Evolutionary conservation across 2,329 filamentous ascomycete genomes (phyloP).

Genomic region (Mariannaea sp.): DNA sequence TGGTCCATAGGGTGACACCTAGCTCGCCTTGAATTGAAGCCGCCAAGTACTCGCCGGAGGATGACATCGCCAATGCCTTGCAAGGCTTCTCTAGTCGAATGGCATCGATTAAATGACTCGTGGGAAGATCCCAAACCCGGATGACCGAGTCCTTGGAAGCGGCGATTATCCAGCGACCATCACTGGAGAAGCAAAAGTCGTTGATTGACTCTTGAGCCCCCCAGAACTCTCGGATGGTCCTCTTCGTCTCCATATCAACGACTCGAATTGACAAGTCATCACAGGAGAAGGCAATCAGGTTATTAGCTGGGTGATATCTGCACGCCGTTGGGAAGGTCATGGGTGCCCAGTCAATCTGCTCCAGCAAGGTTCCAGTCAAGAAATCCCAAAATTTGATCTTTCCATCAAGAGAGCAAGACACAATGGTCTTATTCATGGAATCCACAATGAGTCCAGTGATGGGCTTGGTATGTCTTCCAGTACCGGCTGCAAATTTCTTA

Average conservation of each 20-base stretch:
- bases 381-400: constrained; percentile 99
- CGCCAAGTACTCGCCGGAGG: constrained; percentile 91
- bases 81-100: constrained; percentile 81
- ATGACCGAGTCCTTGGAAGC: constrained; percentile 80
- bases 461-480: constrained; percentile 77
- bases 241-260: constrained; percentile 87
- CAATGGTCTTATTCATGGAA: constrained; percentile 81
- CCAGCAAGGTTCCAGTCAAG: constrained; percentile 74
- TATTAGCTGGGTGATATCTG: constrained; percentile 80
- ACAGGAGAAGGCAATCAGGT: constrained; percentile 86
- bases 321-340: constrained; percentile 77
- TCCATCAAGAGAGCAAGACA: constrained; percentile 88
- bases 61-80: constrained; percentile 84
- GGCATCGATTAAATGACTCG: constrained; percentile 91
- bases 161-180: constrained; percentile 91
- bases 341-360: constrained; percentile 80
- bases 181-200: constrained; percentile 87
- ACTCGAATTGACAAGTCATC: constrained; percentile 87
- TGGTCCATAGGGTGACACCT: constrained; percentile 95
- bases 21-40: constrained; percentile 81
- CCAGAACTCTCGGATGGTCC: constrained; percentile 91
- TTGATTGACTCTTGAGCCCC: constrained; percentile 75
- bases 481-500: constrained; percentile 52
- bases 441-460: constrained; percentile 89
- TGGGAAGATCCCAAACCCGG: constrained; percentile 93